A percentile compares a stretch with the other conserved stretches of the same genome.
Evolutionary conservation across 805 yeast species (phyloP).

Genomic region (Teunomyces kruisii): DNA sequence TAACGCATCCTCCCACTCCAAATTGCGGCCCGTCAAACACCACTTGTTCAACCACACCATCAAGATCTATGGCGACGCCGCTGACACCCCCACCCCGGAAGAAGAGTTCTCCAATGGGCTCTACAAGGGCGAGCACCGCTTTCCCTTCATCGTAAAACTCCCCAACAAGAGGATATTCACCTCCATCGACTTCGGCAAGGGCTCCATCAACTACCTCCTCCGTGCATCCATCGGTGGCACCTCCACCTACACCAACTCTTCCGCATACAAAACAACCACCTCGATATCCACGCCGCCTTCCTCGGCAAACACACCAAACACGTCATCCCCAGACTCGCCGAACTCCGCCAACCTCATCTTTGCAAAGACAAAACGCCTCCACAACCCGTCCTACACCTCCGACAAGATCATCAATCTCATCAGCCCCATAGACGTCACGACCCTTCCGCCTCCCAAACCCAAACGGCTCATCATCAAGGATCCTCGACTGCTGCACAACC

Average conservation of each 20-base stretch:
- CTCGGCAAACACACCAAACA: neutral
- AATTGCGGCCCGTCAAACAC: constrained; percentile 52
- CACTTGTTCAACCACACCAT: constrained; percentile 59
- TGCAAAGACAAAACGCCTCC: constrained; percentile 5
- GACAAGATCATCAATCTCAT: constrained; percentile 60
- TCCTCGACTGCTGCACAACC: constrained; percentile 28
- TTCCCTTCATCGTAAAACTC: constrained; percentile 81
- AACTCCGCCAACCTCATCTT: neutral
- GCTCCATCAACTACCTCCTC: constrained; percentile 70
- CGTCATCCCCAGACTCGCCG: neutral
- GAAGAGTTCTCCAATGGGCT: constrained; percentile 45
- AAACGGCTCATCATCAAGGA: constrained; percentile 63
- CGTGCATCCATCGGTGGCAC: constrained; percentile 46
- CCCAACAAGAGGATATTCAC: constrained; percentile 73
- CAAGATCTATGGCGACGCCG: constrained; percentile 50
- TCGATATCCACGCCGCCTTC: neutral
- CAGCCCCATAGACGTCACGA: constrained; percentile 73
- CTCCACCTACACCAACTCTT: constrained; percentile 3
- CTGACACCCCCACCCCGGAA: constrained; percentile 2
- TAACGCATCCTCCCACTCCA: constrained; percentile 51
- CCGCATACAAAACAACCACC: neutral
- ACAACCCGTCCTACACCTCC: constrained; percentile 7
- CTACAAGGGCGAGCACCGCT: constrained; percentile 82
- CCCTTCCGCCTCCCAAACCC: constrained; percentile 64
- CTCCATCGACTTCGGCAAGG: constrained; percentile 79